Conservation (phyloP, 306 rosid species). For the Arachis hypogaea region DNA sequence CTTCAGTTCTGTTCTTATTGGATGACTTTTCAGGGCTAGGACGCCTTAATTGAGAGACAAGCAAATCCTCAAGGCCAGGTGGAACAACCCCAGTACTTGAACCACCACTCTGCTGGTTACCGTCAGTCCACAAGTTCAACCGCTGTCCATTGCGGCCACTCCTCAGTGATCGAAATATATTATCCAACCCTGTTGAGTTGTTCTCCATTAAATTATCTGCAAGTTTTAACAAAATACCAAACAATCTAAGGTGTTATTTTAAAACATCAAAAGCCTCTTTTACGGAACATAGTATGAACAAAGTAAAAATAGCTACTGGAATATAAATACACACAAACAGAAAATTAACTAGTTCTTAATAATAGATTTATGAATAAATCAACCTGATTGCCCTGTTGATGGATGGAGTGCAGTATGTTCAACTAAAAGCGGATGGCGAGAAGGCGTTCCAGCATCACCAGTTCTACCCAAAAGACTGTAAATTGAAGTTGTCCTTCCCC, state of each 20-base stretch:
- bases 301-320: conserved; percentile 5
- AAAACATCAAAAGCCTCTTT: conserved; percentile 2
- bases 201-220: conserved; percentile 72
- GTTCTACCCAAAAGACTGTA: conserved; percentile 93
- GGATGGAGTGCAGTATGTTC: conserved; percentile 67
- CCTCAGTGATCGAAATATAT: conserved; percentile 88
- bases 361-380: conserved; percentile 25
- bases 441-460: conserved; percentile 79
- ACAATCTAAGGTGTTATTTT: background rate
- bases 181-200: conserved; percentile 73
- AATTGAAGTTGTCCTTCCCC: conserved; percentile 96
- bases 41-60: conserved; percentile 84
- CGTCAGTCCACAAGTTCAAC: conserved; percentile 83
- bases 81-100: conserved; percentile 70
- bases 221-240: background rate
- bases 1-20: conserved; percentile 52
- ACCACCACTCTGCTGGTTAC: conserved; percentile 78
- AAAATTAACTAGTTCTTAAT: conserved; percentile 12
- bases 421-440: conserved; percentile 89
- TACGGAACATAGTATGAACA: conserved; percentile 31
- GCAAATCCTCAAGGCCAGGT: conserved; percentile 93
- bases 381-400: conserved; percentile 73
- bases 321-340: background rate
- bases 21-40: conserved; percentile 65
- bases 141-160: conserved; percentile 99